phyloP scores from a whole-genome alignment of 1,284 basidiomycete genomes.

The Lignosus rhinocerotis region DNA sequence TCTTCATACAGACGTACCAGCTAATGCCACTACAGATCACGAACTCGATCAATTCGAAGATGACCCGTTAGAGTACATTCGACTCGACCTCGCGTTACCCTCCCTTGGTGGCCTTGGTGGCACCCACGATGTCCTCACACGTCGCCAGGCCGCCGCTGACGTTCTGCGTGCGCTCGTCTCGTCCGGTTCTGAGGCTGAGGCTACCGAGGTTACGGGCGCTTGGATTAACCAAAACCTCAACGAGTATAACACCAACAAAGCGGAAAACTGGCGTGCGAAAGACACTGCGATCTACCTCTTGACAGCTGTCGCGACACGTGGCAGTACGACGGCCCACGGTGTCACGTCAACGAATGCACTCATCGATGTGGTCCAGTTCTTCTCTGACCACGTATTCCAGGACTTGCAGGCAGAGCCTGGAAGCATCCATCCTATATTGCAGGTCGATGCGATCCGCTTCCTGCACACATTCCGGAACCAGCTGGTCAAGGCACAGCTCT shows the following conservation, averaged over 20 bases:
- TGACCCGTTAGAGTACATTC: constrained; percentile 94
- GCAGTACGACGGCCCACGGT: constrained; percentile 85
- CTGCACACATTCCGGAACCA: constrained; percentile 95
- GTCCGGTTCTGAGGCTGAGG: constrained; percentile 79
- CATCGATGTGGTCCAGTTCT: constrained; percentile 95
- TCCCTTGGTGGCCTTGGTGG: constrained; percentile 40
- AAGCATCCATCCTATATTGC: constrained; percentile 84
- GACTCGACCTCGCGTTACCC: constrained; percentile 83
- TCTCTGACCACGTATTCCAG: constrained; percentile 87
- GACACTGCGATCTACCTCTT: constrained; percentile 96
- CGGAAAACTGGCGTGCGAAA: constrained; percentile 88
- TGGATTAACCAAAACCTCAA: constrained; percentile 81
- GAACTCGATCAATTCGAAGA: constrained; percentile 98
- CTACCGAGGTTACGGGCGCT: constrained; percentile 82
- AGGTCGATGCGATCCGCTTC: constrained; percentile 95
- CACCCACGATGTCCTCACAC: constrained; percentile 61
- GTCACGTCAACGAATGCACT: constrained; percentile 92
- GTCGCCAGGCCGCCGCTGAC: constrained; percentile 91
- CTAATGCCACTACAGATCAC: constrained; percentile 48
- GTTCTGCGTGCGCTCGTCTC: constrained; percentile 85
- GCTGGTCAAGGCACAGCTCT: constrained; percentile 93
- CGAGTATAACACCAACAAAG: constrained; percentile 65
- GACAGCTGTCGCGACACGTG: constrained; percentile 87
- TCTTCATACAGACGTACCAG: not conserved
- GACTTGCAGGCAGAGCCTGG: constrained; percentile 80